Percentiles rank a stretch among this genome's conserved stretches.
These are phyloP conservation scores for Lachnellula suecica DNA, from an alignment of 2,329 filamentous ascomycete species.

Conservation along the genomic window DNA sequence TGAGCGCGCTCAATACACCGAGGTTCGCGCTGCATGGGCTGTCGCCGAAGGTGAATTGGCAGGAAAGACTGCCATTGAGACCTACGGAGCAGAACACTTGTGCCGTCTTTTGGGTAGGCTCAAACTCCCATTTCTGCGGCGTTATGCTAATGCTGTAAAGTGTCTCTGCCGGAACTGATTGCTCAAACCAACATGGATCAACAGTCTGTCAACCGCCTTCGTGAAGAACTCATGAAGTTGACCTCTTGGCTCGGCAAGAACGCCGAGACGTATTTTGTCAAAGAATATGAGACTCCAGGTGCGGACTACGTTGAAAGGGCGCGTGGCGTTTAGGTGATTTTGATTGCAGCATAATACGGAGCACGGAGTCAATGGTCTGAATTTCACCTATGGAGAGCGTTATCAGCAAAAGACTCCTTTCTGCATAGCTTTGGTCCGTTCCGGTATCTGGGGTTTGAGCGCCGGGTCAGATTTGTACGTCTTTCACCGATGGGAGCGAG, in stretches of 20 bases:
- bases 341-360: slow-evolving; percentile 1
- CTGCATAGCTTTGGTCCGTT: background rate
- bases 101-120: slow-evolving; percentile 80
- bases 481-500: background rate
- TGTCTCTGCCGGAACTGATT: slow-evolving; percentile 87
- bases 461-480: background rate
- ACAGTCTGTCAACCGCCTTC: slow-evolving; percentile 82
- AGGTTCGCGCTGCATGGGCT: slow-evolving; percentile 71
- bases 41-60: slow-evolving; percentile 60
- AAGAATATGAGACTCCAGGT: slow-evolving; percentile 70
- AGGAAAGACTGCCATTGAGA: slow-evolving; percentile 72
- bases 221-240: slow-evolving; percentile 86
- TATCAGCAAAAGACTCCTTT: background rate
- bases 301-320: slow-evolving; percentile 73
- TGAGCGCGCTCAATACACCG: slow-evolving; percentile 84
- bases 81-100: slow-evolving; percentile 92
- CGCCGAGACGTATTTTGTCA: slow-evolving; percentile 73
- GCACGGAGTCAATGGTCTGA: background rate
- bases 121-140: background rate
- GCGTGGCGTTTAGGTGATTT: slow-evolving; percentile 18
- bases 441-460: background rate
- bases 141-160: slow-evolving; percentile 44
- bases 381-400: background rate
- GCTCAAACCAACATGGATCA: slow-evolving; percentile 98
- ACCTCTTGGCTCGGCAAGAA: slow-evolving; percentile 76